Base-by-base conservation (phyloP, 2,329 filamentous ascomycete genomes). In the Claviceps monticola region DNA sequence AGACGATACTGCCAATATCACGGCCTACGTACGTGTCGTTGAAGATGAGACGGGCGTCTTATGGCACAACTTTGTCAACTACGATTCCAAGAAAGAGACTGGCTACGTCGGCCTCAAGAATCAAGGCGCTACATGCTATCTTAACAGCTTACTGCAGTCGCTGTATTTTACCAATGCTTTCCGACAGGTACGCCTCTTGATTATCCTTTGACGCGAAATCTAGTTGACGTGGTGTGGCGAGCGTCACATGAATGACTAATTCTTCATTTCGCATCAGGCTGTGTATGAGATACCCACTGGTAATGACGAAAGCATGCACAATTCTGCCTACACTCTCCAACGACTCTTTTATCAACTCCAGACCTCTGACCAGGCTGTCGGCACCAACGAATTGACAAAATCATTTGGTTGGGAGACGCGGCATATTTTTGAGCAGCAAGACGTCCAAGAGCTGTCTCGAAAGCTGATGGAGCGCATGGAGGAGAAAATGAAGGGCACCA, bases 31-130 rank as follows among this genome's bases (percentile, higher is more conserved):
- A 46, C 79, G 88, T 50, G 74, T 93, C 48, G 81, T 93, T 48
- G 86, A 93, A 62, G 88, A 95, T 61, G 88, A 90, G 56, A 95
- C 88, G 1, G 88, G 88, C 51, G 88, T 93, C 4, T 66, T 95
- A 53, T 95, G 88, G 88, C 88, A 94, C 70, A 93, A 88, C 68
- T 91, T 95, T 66, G 76, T 82, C 64, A 90, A 91, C 70, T 98
- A 98, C 66, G 90, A 98, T 65, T 97, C 93, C n/a, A 98, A 97
- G 72, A 95, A 93, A 66, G 90, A 96, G 70, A 98, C 93, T 0
- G 93, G 93, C 53, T 97, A 90, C 72, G 93, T 98, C 43, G 93
- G 93, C 2, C 74, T 98, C 51, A 93, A 93, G 68, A 98, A 98
- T 62, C 93, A 97, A 68, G 93, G 93, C 57, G 93, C 93, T 48